Base-by-base conservation (phyloP, 208 protist species). In the Trypanosoma cruzi region DNA sequence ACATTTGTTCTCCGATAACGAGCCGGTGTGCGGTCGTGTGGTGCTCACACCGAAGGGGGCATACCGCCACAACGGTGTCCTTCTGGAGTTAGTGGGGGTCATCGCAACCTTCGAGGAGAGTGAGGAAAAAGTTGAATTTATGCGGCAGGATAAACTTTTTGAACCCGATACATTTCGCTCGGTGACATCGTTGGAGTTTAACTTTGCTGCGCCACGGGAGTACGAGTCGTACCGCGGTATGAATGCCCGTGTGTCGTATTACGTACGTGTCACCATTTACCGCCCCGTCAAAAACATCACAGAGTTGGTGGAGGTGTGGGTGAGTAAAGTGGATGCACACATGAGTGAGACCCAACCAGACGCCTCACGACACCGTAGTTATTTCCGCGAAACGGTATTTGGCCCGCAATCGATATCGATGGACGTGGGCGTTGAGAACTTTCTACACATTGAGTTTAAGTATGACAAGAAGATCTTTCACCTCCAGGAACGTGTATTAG, bases 391-490 rank as follows among this genome's bases (percentile, higher is more conserved):
- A 59, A 92, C 81, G 18, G 81, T 79, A 52, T 93, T 94, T 68
- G 79, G 79, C 34, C 61, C 75, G 24, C 66, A 84, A 48, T 88
- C 87, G 4, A 79, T 88, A 26, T 58, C 79, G 0, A 96, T 96
- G 89, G 89, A 96, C 22, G 90, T 97, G 2, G 91, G 91, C 48
- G 89, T 97, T 8, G 88, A 89, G 40, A 75, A 94, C 61, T 32
- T 85, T 13, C 82, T 97, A 46, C 93, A 97, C 66, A 96, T 97
- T 81, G 91, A 96, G 72, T 97, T 97, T 56, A 82, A 85, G 58
- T 96, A 95, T 73, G 68, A 92, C 73, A 93, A 94, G 67, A 80
- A 83, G 63, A 69, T 81, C 7, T 96, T 92, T 73, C 88, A 95
- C 67, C 68, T 94, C 42, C 32, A 55, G 16, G 89, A 95, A 62